A percentile compares a stretch with the other conserved stretches of the same genome.
These are phyloP conservation scores for Purpureocillium takamizusanense DNA, from an alignment of 2,329 filamentous ascomycete genomes.

Conservation along the genomic window DNA sequence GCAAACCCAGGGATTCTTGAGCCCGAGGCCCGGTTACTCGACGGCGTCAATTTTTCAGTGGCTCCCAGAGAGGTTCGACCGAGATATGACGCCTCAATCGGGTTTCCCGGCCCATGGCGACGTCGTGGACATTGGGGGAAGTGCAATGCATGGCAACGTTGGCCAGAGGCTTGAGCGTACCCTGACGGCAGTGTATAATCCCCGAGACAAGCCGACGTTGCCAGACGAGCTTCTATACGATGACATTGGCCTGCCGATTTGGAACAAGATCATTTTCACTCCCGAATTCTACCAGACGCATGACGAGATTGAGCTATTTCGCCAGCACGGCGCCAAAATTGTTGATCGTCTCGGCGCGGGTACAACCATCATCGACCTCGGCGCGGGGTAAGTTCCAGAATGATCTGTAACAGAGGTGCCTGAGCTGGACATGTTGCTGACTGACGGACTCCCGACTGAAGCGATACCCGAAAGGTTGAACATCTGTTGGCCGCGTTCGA, in stretches of 20 bases:
- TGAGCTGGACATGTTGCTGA: no score
- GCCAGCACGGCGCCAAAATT: conserved; percentile 24
- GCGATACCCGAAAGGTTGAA: conserved; percentile 31
- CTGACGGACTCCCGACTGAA: conserved; percentile 7
- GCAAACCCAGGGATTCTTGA: no score
- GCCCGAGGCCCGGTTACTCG: no score
- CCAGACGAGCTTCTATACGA: conserved; percentile 32
- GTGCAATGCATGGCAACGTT: conserved; percentile 19
- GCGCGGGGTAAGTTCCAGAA: conserved; percentile 27
- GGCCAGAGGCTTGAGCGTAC: conserved; percentile 15
- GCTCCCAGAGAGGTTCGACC: no score
- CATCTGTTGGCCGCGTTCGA: conserved; percentile 27
- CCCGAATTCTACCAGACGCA: conserved; percentile 31
- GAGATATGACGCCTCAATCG: background rate
- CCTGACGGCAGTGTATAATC: conserved; percentile 14
- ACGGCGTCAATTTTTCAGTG: no score
- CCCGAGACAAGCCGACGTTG: conserved; percentile 17
- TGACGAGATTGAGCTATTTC: conserved; percentile 28
- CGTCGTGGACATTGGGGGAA: conserved; percentile 29
- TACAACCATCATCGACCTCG: conserved; percentile 28
- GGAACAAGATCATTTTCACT: conserved; percentile 31
- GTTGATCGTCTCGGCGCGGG: conserved; percentile 17
- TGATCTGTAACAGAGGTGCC: background rate
- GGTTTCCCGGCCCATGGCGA: conserved; percentile 17
- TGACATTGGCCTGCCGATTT: conserved; percentile 26